phyloP scores from a whole-genome alignment of 2,329 filamentous ascomycete species.

The Corinectria fuckeliana region DNA sequence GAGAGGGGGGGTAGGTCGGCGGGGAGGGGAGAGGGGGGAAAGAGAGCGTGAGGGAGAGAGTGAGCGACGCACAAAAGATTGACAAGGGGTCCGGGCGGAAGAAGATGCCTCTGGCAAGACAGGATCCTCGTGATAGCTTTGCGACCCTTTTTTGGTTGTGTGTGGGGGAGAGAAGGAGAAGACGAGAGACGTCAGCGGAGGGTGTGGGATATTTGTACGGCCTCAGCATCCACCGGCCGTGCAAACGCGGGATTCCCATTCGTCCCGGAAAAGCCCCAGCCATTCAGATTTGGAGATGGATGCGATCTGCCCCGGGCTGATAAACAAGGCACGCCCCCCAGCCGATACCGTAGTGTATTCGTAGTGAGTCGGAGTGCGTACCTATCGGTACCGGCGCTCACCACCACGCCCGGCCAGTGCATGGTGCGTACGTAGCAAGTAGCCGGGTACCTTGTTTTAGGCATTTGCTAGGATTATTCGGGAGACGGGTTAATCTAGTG shows the following conservation, averaged over 20 bases:
- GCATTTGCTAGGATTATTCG: neutral
- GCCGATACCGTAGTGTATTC: neutral
- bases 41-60: slow-evolving; percentile 40
- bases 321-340: slow-evolving; percentile 3
- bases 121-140: slow-evolving; percentile 61
- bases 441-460: slow-evolving; percentile 20
- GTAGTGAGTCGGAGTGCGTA: too few relatives aligned
- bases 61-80: slow-evolving; percentile 50
- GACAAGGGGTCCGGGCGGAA: slow-evolving; percentile 64
- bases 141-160: slow-evolving; percentile 64
- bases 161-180: slow-evolving; percentile 58
- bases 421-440: too few relatives aligned
- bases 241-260: neutral
- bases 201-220: slow-evolving; percentile 35
- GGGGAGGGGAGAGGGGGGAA: too few relatives aligned
- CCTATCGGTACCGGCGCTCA: neutral
- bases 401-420: slow-evolving; percentile 3
- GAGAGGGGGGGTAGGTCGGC: slow-evolving; percentile 38
- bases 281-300: slow-evolving; percentile 10
- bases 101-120: slow-evolving; percentile 55
- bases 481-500: neutral
- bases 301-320: neutral
- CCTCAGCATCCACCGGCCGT: slow-evolving; percentile 11
- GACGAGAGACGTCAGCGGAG: slow-evolving; percentile 31
- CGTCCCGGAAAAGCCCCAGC: slow-evolving; percentile 7